Percentiles rank a stretch among this genome's conserved stretches.
phyloP scores from a whole-genome alignment of 2,329 filamentous ascomycete species.

The Fusarium tjaetaba region DNA sequence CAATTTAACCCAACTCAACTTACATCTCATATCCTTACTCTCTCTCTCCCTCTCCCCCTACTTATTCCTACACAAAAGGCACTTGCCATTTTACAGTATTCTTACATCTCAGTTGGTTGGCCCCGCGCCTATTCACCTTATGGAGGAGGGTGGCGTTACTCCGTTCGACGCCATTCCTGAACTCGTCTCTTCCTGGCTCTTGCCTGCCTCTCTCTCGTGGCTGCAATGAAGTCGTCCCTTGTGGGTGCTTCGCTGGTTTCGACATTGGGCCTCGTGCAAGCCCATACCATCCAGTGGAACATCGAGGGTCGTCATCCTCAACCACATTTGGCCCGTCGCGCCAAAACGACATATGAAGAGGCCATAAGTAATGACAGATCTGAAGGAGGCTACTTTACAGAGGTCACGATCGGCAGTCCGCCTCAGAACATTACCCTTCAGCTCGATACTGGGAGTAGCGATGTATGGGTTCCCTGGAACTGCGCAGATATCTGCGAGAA shows the following conservation, averaged over 20 bases:
- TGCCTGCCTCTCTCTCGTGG: not conserved
- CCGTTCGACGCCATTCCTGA: slow-evolving; percentile 34
- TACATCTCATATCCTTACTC: not conserved
- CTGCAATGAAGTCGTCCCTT: slow-evolving; percentile 41
- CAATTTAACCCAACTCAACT: not conserved
- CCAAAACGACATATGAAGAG: slow-evolving; percentile 52
- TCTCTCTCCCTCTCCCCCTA: not conserved
- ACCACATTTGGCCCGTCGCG: slow-evolving; percentile 50
- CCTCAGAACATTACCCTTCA: slow-evolving; percentile 66
- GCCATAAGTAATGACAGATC: slow-evolving; percentile 56
- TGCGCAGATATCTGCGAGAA: slow-evolving; percentile 52
- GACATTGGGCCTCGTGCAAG: slow-evolving; percentile 36
- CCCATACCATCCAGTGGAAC: slow-evolving; percentile 58
- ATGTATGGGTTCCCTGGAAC: slow-evolving; percentile 67
- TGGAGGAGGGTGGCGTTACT: slow-evolving; percentile 40
- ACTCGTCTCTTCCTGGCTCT: slow-evolving; percentile 6
- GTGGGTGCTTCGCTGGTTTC: slow-evolving; percentile 36
- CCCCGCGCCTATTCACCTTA: slow-evolving; percentile 27
- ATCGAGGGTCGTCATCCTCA: slow-evolving; percentile 52
- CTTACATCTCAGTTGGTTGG: slow-evolving; percentile 17
- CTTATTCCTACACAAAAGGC: not conserved
- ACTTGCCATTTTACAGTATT: not conserved
- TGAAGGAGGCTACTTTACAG: slow-evolving; percentile 65
- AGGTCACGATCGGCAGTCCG: slow-evolving; percentile 66
- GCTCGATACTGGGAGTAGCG: slow-evolving; percentile 73